Percentiles rank a stretch among this genome's conserved stretches.
Conservation (phyloP, 2,329 filamentous ascomycete species). For the Microsporum ferrugineum region DNA sequence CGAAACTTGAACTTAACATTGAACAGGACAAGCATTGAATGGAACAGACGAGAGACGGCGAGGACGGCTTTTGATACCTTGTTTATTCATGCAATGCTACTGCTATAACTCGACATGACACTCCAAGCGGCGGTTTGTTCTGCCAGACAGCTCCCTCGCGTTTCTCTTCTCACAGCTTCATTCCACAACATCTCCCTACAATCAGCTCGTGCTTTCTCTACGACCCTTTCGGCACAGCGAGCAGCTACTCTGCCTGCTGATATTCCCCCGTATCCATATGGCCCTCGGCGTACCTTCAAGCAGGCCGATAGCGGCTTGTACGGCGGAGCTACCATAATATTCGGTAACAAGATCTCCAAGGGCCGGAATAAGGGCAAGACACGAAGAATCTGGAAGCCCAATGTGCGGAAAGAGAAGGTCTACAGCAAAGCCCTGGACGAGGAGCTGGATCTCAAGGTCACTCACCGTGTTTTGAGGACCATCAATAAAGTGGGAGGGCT, state of each 20-base stretch:
- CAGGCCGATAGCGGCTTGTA: conserved; percentile 40
- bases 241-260: conserved; percentile 26
- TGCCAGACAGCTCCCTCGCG: conserved; percentile 22
- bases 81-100: conserved; percentile 8
- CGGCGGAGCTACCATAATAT: conserved; percentile 35
- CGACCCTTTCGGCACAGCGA: conserved; percentile 21
- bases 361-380: conserved; percentile 40
- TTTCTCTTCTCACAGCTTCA: conserved; percentile 27
- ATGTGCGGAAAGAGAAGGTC: conserved; percentile 38
- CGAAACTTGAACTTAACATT: background rate
- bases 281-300: conserved; percentile 33
- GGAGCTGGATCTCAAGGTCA: conserved; percentile 37
- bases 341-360: conserved; percentile 41
- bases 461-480: conserved; percentile 36
- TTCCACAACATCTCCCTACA: conserved; percentile 31
- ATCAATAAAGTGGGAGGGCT: conserved; percentile 80
- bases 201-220: conserved; percentile 30
- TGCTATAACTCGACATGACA: conserved; percentile 7
- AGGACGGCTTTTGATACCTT: background rate
- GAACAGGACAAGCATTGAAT: background rate
- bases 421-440: conserved; percentile 34
- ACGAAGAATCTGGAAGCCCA: conserved; percentile 39
- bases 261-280: conserved; percentile 39
- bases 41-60: background rate
- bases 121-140: conserved; percentile 24